A percentile compares a stretch with the other conserved stretches of the same genome.
Conservation (phyloP, 495 filamentous ascomycete genomes). For the Delitschia confertaspora region DNA sequence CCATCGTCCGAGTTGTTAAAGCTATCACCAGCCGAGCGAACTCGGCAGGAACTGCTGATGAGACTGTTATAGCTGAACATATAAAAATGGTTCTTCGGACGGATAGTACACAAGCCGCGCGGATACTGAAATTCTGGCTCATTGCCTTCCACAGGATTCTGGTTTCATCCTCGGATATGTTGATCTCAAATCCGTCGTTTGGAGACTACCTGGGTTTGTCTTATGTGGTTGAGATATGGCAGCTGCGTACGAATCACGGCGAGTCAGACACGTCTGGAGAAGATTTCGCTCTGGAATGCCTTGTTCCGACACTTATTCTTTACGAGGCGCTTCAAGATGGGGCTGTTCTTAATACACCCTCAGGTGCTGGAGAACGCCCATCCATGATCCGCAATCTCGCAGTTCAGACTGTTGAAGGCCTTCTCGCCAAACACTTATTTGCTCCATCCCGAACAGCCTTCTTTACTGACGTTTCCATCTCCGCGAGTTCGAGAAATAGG, state of each 20-base stretch:
- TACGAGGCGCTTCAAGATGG: slow-evolving; percentile 6
- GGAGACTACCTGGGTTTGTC: slow-evolving; percentile 9
- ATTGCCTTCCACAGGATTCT: slow-evolving; percentile 28
- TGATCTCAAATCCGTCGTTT: not conserved
- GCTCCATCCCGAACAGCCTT: slow-evolving; percentile 51
- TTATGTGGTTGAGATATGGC: slow-evolving; percentile 20
- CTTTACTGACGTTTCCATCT: slow-evolving; percentile 19
- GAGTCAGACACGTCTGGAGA: slow-evolving; percentile 7
- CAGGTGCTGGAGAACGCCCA: not conserved
- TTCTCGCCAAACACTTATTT: slow-evolving; percentile 62
- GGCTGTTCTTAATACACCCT: not conserved
- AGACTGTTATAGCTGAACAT: slow-evolving; percentile 41
- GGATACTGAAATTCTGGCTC: slow-evolving; percentile 37
- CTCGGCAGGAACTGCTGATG: slow-evolving; percentile 27
- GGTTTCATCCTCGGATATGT: slow-evolving; percentile 33
- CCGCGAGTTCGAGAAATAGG: not conserved
- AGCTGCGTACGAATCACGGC: slow-evolving; percentile 10
- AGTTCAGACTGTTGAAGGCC: slow-evolving; percentile 44
- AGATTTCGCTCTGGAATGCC: slow-evolving; percentile 25
- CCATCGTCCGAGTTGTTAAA: slow-evolving; percentile 6
- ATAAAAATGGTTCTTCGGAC: slow-evolving; percentile 45
- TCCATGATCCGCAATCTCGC: slow-evolving; percentile 25
- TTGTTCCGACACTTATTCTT: slow-evolving; percentile 10
- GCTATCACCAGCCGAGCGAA: slow-evolving; percentile 35
- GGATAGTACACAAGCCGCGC: slow-evolving; percentile 41